These are phyloP conservation scores for Colletotrichum somersetense DNA, from an alignment of 2,329 filamentous ascomycete species.

Conservation along the genomic window DNA sequence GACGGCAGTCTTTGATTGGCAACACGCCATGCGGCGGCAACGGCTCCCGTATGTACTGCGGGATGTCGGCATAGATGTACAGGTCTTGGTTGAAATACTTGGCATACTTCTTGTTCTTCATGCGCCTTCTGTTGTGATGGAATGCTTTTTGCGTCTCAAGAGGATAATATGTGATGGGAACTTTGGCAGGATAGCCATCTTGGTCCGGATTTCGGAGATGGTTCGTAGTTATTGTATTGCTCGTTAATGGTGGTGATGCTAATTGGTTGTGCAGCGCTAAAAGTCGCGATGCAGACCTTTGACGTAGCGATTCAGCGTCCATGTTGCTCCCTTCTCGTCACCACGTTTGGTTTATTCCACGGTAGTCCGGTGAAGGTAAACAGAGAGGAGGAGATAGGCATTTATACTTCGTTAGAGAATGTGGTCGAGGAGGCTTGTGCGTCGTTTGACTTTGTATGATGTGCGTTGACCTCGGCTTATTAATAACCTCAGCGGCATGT, in stretches of 20 bases:
- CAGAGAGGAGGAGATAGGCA: not conserved
- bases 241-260: not conserved
- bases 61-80: slow-evolving; percentile 33
- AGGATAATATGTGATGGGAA: slow-evolving; percentile 35
- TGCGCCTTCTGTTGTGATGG: slow-evolving; percentile 26
- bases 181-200: slow-evolving; percentile 32
- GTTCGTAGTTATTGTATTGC: not conserved
- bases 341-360: not conserved
- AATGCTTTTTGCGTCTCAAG: slow-evolving; percentile 26
- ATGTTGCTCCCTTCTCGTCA: not conserved
- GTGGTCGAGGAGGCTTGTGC: not conserved
- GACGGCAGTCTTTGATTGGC: slow-evolving; percentile 9
- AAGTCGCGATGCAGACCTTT: slow-evolving; percentile 14
- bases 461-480: slow-evolving; percentile 22
- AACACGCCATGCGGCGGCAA: slow-evolving; percentile 27
- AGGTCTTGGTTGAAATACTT: slow-evolving; percentile 29
- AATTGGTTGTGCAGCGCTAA: slow-evolving; percentile 16
- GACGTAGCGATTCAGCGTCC: slow-evolving; percentile 3
- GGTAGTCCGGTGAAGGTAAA: not conserved
- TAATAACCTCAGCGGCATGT: not conserved
- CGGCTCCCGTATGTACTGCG: slow-evolving; percentile 28
- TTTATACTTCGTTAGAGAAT: not conserved
- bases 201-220: slow-evolving; percentile 19
- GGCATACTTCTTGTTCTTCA: slow-evolving; percentile 30
- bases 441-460: slow-evolving; percentile 8